phyloP scores from a whole-genome alignment of 345 rosid species.

The Rhodomyrtus tomentosa region DNA sequence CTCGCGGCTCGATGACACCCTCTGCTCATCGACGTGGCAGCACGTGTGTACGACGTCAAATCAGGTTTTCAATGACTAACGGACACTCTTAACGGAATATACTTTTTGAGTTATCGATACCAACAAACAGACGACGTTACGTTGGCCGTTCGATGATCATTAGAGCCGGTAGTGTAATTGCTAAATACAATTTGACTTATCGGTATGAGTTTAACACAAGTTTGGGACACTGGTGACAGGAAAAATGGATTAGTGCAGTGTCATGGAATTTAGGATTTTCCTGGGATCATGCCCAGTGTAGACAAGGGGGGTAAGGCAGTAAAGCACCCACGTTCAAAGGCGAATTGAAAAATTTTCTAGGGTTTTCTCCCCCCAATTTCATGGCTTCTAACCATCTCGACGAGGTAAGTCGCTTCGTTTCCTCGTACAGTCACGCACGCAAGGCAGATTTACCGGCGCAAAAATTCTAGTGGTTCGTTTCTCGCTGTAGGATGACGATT shows the following conservation, averaged over 20 bases:
- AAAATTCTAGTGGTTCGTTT: background rate
- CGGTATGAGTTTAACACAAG: background rate
- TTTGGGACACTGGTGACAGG: conserved; percentile 27
- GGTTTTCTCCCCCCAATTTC: background rate
- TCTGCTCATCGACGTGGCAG: background rate
- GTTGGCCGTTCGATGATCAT: accelerated
- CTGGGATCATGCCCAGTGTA: too few relatives aligned
- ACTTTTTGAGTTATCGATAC: background rate
- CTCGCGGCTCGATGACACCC: background rate
- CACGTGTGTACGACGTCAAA: accelerated
- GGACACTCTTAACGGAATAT: background rate
- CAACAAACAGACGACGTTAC: accelerated
- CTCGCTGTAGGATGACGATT: conserved; percentile 61
- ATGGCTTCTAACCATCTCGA: conserved; percentile 56
- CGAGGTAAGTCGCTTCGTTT: conserved; percentile 24
- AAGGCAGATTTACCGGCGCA: background rate
- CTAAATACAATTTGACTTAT: background rate
- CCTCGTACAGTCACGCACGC: background rate
- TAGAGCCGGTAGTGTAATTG: background rate
- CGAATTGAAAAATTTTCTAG: background rate
- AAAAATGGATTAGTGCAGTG: background rate
- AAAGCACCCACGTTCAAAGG: background rate
- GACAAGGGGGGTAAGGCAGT: too few relatives aligned
- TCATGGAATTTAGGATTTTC: background rate
- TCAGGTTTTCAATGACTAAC: accelerated